Percentiles rank a stretch among this genome's conserved stretches.
Evolutionary conservation across 202 grass and related monocot genomes (phyloP).

Genomic region (Bolboschoenoplectus hybrid): DNA sequence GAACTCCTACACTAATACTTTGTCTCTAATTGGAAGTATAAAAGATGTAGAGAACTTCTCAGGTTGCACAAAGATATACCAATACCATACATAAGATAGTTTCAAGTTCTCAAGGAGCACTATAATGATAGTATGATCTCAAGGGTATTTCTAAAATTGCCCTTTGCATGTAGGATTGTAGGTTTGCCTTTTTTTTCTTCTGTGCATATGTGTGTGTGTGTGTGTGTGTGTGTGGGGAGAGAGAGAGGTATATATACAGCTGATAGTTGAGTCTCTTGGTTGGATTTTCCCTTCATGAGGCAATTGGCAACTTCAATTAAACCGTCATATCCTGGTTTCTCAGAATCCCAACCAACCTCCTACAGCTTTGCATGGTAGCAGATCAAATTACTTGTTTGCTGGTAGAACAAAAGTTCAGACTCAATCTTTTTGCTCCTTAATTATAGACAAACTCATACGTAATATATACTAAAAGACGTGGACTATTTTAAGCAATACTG

Average conservation of each 20-base stretch:
- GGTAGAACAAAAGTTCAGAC: background rate
- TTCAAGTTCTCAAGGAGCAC: background rate
- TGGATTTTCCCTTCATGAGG: conserved; percentile 81
- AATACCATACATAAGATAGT: too few species aligned
- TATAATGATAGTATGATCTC: background rate
- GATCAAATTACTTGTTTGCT: conserved; percentile 16
- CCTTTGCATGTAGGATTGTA: background rate
- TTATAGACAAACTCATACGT: background rate
- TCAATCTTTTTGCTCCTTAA: background rate
- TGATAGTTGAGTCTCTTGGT: conserved; percentile 64
- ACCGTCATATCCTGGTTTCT: conserved; percentile 70
- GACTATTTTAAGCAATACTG: background rate
- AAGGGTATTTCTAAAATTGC: background rate
- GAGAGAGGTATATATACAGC: conserved; percentile 52
- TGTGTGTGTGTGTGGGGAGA: background rate
- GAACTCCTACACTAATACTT: background rate
- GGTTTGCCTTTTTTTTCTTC: background rate
- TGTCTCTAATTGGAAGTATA: background rate
- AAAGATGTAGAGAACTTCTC: background rate
- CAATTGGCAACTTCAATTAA: conserved; percentile 78
- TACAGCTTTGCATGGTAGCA: conserved; percentile 64
- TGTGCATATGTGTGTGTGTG: background rate
- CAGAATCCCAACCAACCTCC: conserved; percentile 91
- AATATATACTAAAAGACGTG: background rate
- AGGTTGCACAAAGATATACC: too few species aligned